Base-by-base conservation (phyloP, 768 basidiomycete species). In the Butyriboletus loyo region DNA sequence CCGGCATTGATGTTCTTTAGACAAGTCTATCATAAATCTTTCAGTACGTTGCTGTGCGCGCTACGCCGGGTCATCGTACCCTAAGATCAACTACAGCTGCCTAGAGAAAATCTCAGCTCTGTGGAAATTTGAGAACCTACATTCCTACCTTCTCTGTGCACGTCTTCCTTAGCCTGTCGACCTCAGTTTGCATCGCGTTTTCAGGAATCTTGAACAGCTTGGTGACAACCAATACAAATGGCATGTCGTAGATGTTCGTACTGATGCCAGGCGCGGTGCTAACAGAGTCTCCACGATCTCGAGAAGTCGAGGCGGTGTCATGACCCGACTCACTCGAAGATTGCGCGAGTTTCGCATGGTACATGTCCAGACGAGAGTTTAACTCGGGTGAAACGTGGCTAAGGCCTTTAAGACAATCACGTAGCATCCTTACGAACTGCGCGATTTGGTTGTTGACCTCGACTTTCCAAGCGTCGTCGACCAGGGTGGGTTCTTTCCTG, bases 381-480 rank as follows among this genome's bases (percentile, higher is more conserved):
- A 99, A 76, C 67, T 99, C 96, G 1, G 88, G 84, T 2, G 91
- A 84, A 37, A 91, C 89, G 62, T 90, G 87, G 66, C 80, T 85
- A 51, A 89, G 75, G 41, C 73, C 80, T 52, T 79, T 77, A 34
- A 98, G 74, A 57, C 84, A 88, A 54, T 97, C 93, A 34, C 88
- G 78, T 17, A 98, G 77, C 60, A 99, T 79, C 66, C 82, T 84
- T 55, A 98, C 84, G 67, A 99, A 98, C 49, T 85, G 78, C 1
- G 86, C 85, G 53, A 97, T 93, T 61, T 98, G 97, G 56, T 85
- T 86, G 68, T 97, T 95, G 39, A 98, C 80, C 67, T 95, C 92
- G 41, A 84, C 66, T 67, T 98, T 98, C 95, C 95, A 98, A 21
- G 83, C 88, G 43, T 97, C 94, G 22, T 84, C 88, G 15, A 79